A percentile compares a stretch with the other conserved stretches of the same genome.
Conservation (phyloP, 345 rosid genomes). For the Acer negundo region DNA sequence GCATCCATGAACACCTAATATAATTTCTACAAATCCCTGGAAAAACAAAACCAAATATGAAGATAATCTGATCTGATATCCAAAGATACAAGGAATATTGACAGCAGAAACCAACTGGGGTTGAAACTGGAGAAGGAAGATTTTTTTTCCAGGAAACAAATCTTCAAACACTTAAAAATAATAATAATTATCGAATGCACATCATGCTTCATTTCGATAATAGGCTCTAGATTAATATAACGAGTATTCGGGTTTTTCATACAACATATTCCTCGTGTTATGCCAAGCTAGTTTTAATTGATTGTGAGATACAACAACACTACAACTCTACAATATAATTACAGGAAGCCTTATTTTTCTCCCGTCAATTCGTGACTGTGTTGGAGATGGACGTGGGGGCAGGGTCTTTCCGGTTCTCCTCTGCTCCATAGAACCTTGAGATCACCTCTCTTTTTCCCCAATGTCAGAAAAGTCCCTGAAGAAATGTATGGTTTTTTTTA, state of each 20-base stretch:
- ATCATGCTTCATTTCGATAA: neutral
- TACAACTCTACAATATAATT: slow-evolving; percentile 21
- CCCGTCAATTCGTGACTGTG: slow-evolving; percentile 22
- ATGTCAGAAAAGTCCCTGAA: slow-evolving; percentile 72
- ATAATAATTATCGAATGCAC: neutral
- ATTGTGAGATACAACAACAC: neutral
- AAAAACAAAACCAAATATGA: too few relatives aligned
- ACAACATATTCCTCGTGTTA: neutral
- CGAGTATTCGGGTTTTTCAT: neutral
- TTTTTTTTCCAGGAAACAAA: neutral
- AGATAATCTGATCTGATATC: too few relatives aligned
- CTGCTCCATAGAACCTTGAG: slow-evolving; percentile 72
- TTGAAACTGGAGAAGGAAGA: neutral
- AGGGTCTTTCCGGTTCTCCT: slow-evolving; percentile 82
- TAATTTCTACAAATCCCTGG: neutral
- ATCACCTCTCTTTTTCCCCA: slow-evolving; percentile 77
- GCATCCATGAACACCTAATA: neutral
- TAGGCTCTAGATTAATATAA: neutral
- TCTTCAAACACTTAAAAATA: neutral
- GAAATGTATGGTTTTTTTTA: neutral
- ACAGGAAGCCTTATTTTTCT: slow-evolving; percentile 16
- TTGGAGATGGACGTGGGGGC: slow-evolving; percentile 60
- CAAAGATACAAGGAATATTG: neutral
- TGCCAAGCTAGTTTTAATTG: slow-evolving; percentile 12
- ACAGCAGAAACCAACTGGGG: neutral